Conservation (phyloP, 1,139 yeast species). For the Blastobotrys capitulatus region DNA sequence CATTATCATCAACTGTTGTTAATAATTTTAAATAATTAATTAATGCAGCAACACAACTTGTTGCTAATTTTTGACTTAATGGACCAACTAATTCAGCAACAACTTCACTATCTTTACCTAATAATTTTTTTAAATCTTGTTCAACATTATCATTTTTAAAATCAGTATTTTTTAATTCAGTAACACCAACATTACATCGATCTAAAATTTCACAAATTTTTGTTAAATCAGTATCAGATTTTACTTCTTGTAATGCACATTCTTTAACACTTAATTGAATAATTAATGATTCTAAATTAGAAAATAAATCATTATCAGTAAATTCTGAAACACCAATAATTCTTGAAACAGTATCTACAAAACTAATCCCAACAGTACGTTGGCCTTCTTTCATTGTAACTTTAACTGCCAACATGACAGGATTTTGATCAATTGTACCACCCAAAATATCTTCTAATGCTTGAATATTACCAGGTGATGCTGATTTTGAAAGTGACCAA, state of each 20-base stretch:
- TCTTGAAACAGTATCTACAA: conserved; percentile 66
- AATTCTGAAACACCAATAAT: conserved; percentile 72
- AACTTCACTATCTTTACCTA: conserved; percentile 44
- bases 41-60: conserved; percentile 57
- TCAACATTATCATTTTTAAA: conserved; percentile 62
- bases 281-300: conserved; percentile 77
- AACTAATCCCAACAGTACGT: conserved; percentile 68
- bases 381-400: conserved; percentile 40
- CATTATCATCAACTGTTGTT: conserved; percentile 47
- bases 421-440: conserved; percentile 44
- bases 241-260: conserved; percentile 53
- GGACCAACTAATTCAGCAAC: conserved; percentile 55
- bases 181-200: conserved; percentile 68
- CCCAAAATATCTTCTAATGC: conserved; percentile 73
- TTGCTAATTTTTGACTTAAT: conserved; percentile 40
- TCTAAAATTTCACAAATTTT: conserved; percentile 50
- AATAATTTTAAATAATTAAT: conserved; percentile 59
- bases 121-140: conserved; percentile 62
- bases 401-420: conserved; percentile 73
- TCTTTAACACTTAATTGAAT: conserved; percentile 90
- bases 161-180: conserved; percentile 51
- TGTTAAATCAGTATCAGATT: conserved; percentile 37
- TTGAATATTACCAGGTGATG: conserved; percentile 88
- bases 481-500: conserved; percentile 58
- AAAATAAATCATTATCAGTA: conserved; percentile 77